Conservation (phyloP, 345 rosid genomes). For the Aquilaria yunnanensis region DNA sequence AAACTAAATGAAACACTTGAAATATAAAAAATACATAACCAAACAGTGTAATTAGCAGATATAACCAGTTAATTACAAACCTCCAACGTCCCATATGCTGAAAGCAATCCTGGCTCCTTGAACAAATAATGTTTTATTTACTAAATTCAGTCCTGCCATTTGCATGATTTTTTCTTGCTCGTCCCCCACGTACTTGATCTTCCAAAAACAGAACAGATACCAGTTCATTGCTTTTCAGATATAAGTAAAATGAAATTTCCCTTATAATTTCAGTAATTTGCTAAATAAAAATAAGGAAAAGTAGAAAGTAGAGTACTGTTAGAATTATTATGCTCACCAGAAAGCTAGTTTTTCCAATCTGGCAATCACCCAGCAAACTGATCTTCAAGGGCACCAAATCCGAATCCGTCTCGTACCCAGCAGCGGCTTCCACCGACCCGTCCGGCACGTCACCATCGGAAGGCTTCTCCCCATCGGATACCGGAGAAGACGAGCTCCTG, state of each 20-base stretch:
- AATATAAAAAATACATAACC: background rate
- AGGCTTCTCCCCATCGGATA: slow-evolving; percentile 20
- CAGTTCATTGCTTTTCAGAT: background rate
- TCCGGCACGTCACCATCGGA: slow-evolving; percentile 6
- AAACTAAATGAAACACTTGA: background rate
- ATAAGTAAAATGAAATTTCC: background rate
- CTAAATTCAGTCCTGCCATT: slow-evolving; percentile 82
- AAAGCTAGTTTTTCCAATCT: slow-evolving; percentile 89
- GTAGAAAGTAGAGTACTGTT: background rate
- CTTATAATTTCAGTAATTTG: background rate
- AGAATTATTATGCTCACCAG: slow-evolving; percentile 37
- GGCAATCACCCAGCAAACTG: slow-evolving; percentile 88
- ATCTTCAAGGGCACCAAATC: slow-evolving; percentile 89
- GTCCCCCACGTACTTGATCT: slow-evolving; percentile 85
- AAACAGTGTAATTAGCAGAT: background rate
- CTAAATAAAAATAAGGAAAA: background rate
- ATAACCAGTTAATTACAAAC: slow-evolving; percentile 20
- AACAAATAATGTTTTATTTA: slow-evolving; percentile 77
- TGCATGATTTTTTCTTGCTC: slow-evolving; percentile 61
- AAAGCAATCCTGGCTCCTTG: slow-evolving; percentile 80
- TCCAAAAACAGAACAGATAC: background rate
- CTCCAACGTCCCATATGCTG: slow-evolving; percentile 96
- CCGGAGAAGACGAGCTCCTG: slow-evolving; percentile 34
- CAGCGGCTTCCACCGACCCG: slow-evolving; percentile 16
- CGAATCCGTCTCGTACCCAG: slow-evolving; percentile 46